Percentiles rank a stretch among this genome's conserved stretches.
Evolutionary conservation across 768 basidiomycete genomes (phyloP).

Genomic region (Tricholoma furcatifolium): DNA sequence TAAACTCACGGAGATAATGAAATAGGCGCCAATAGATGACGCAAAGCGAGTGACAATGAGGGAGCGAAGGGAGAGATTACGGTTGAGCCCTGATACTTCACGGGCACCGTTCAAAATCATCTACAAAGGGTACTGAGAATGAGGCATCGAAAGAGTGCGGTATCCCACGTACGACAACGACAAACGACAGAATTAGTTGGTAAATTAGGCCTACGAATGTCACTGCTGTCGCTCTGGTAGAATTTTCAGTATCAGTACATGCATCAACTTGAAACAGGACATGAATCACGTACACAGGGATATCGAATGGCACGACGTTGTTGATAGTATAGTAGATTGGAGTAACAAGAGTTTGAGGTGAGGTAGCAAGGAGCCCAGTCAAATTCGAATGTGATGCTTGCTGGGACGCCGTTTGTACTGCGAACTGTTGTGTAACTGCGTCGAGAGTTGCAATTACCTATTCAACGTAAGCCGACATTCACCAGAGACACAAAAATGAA

Average conservation of each 20-base stretch:
- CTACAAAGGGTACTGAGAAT: conserved; percentile 12
- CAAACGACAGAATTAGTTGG: conserved; percentile 44
- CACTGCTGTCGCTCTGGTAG: conserved; percentile 36
- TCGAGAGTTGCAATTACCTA: conserved; percentile 36
- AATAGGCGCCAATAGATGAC: conserved; percentile 30
- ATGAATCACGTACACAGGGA: conserved; percentile 48
- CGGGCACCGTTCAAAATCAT: conserved; percentile 31
- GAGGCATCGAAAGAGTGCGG: background rate
- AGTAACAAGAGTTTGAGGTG: conserved; percentile 47
- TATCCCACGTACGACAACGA: conserved; percentile 35
- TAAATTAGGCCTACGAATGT: conserved; percentile 57
- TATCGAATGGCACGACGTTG: conserved; percentile 60
- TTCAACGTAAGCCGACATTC: background rate
- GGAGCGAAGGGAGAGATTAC: conserved; percentile 24
- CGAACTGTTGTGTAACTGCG: conserved; percentile 32
- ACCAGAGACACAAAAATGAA: background rate
- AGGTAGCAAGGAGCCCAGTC: conserved; percentile 35
- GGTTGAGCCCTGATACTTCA: conserved; percentile 27
- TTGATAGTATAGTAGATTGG: conserved; percentile 48
- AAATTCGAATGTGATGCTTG: conserved; percentile 27
- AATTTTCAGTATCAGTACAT: conserved; percentile 17
- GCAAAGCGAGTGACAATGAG: conserved; percentile 31
- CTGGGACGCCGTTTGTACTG: conserved; percentile 26
- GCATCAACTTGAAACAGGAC: background rate
- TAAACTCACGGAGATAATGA: conserved; percentile 34